Conservation (phyloP, 345 rosid species). For the Aegle marmelos region DNA sequence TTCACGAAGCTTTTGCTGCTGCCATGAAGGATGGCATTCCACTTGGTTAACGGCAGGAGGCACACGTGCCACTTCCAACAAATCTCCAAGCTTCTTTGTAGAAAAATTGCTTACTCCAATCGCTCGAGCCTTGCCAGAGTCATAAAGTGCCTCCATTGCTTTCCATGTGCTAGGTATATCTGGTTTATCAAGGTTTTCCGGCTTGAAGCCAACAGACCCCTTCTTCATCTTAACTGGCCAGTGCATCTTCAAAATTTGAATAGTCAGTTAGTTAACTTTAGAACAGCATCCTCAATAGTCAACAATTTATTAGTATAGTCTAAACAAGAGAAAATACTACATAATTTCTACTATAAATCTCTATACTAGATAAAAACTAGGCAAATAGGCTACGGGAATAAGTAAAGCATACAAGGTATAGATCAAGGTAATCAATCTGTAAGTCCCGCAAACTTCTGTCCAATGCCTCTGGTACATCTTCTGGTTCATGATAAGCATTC, state of each 20-base stretch:
- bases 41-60: slow-evolving; percentile 60
- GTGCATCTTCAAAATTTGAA: slow-evolving; percentile 2
- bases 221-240: slow-evolving; percentile 1
- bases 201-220: background rate
- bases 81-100: slow-evolving; percentile 33
- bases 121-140: slow-evolving; percentile 46
- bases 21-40: slow-evolving; percentile 84
- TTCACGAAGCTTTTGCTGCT: slow-evolving; percentile 56
- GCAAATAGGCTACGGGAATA: background rate
- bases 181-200: slow-evolving; percentile 41
- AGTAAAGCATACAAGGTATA: slow-evolving; percentile 36
- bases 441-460: slow-evolving; percentile 40
- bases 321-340: background rate
- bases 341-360: background rate
- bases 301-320: background rate
- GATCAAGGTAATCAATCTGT: slow-evolving; percentile 50
- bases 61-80: slow-evolving; percentile 26
- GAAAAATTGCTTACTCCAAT: slow-evolving; percentile 51
- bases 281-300: background rate
- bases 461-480: slow-evolving; percentile 48
- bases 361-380: background rate
- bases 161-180: slow-evolving; percentile 56
- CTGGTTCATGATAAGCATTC: slow-evolving; percentile 45
- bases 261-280: background rate
- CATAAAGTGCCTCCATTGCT: slow-evolving; percentile 48